A percentile compares a stretch with the other conserved stretches of the same genome.
phyloP scores from a whole-genome alignment of 139 green algal species.

The Pycnococcus provasolii region DNA sequence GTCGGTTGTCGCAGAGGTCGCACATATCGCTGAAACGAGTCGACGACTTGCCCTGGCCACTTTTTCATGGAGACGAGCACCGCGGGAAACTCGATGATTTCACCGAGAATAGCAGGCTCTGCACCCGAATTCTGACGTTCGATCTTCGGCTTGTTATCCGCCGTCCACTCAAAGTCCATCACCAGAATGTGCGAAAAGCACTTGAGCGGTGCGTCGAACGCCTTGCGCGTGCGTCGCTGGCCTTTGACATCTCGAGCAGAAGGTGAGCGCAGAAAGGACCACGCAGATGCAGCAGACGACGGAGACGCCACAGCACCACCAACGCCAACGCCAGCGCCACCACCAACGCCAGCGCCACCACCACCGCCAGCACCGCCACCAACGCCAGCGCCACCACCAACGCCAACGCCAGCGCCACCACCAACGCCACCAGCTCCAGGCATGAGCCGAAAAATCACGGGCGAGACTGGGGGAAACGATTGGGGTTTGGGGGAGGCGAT shows the following conservation, averaged over 20 bases:
- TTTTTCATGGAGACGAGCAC: neutral
- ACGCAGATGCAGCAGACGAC: neutral
- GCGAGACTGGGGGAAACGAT: too few species aligned
- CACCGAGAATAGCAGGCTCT: too few species aligned
- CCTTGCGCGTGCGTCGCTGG: neutral
- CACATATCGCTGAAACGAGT: neutral
- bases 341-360: neutral
- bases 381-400: neutral
- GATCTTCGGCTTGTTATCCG: neutral
- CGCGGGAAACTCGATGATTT: neutral
- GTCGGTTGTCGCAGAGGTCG: too few species aligned
- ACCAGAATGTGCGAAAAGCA: neutral
- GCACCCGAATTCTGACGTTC: too few species aligned
- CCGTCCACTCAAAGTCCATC: constrained; percentile 4
- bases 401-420: neutral
- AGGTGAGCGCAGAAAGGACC: neutral
- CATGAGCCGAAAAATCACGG: too few species aligned
- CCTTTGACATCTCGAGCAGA: neutral
- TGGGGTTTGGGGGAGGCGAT: too few species aligned
- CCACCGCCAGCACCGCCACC: neutral
- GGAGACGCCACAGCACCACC: neutral
- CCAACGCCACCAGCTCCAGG: neutral
- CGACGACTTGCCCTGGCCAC: neutral
- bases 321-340: neutral
- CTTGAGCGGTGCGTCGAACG: neutral